Percentiles rank a stretch among this genome's conserved stretches.
phyloP scores from a whole-genome alignment of 1,139 yeast species.

The Yamadazyma spencermartinsiae region DNA sequence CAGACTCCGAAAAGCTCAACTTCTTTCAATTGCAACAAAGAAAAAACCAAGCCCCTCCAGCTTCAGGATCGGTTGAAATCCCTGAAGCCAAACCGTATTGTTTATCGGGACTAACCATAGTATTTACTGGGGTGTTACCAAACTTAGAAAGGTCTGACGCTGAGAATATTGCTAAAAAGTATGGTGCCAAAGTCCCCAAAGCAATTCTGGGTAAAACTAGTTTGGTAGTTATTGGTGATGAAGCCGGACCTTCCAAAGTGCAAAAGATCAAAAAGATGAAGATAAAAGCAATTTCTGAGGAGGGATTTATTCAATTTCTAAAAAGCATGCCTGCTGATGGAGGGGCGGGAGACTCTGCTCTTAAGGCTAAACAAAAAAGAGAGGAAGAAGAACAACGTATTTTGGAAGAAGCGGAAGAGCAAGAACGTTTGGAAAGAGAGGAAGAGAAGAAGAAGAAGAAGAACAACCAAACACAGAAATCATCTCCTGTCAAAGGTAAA shows the following conservation, averaged over 20 bases:
- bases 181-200: slow-evolving; percentile 93
- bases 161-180: slow-evolving; percentile 72
- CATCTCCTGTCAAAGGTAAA: slow-evolving; percentile 14
- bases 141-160: slow-evolving; percentile 74
- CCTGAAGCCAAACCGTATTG: slow-evolving; percentile 86
- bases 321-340: slow-evolving; percentile 89
- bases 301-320: slow-evolving; percentile 76
- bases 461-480: slow-evolving; percentile 33
- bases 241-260: slow-evolving; percentile 96
- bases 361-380: slow-evolving; percentile 67
- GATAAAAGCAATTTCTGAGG: slow-evolving; percentile 82
- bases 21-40: slow-evolving; percentile 48
- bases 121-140: slow-evolving; percentile 90
- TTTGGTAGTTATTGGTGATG: slow-evolving; percentile 88
- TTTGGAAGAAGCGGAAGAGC: slow-evolving; percentile 47
- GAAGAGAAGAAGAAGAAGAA: slow-evolving; percentile 24
- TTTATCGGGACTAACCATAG: slow-evolving; percentile 82
- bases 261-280: slow-evolving; percentile 71
- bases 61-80: slow-evolving; percentile 36
- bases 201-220: slow-evolving; percentile 85
- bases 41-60: slow-evolving; percentile 35
- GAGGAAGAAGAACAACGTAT: slow-evolving; percentile 61
- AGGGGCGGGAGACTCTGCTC: slow-evolving; percentile 78
- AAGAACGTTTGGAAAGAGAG: slow-evolving; percentile 18
- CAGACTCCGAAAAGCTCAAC: slow-evolving; percentile 53